Evolutionary conservation across 257 asterid species (phyloP).

Genomic region (Scutellaria minor): DNA sequence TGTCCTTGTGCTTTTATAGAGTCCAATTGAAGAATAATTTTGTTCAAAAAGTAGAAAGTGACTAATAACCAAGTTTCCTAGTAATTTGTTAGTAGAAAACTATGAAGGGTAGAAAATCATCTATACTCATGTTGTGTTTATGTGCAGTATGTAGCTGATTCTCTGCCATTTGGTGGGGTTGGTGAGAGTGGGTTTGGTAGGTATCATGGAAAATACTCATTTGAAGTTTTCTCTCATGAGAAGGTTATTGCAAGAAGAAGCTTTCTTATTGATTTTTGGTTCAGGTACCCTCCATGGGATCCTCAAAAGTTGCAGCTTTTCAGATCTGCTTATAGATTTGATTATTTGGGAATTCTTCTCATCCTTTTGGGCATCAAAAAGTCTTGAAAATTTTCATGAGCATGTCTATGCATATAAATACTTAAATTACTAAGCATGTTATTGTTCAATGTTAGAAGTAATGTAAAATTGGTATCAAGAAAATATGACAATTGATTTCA

Average conservation of each 20-base stretch:
- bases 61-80: too few species aligned
- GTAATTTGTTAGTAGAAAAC: too few species aligned
- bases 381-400: constrained; percentile 29
- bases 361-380: constrained; percentile 59
- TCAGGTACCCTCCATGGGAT: constrained; percentile 93
- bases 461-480: too few species aligned
- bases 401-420: too few species aligned
- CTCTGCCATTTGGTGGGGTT: constrained; percentile 83
- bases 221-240: constrained; percentile 72
- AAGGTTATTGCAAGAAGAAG: constrained; percentile 52
- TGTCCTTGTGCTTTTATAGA: too few species aligned
- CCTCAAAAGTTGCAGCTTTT: constrained; percentile 54
- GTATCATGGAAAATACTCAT: constrained; percentile 83
- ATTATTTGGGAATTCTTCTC: constrained; percentile 66
- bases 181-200: constrained; percentile 81
- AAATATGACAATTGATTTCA: too few species aligned
- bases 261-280: constrained; percentile 67
- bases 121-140: too few species aligned
- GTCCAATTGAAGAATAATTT: too few species aligned
- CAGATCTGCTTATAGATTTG: constrained; percentile 51
- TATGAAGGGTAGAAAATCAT: too few species aligned
- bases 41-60: too few species aligned
- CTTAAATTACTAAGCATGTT: too few species aligned
- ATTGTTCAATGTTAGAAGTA: too few species aligned
- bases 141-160: constrained; percentile 68